These are phyloP conservation scores for Penicillium daleae DNA, from an alignment of 495 filamentous ascomycete genomes.

Conservation along the genomic window DNA sequence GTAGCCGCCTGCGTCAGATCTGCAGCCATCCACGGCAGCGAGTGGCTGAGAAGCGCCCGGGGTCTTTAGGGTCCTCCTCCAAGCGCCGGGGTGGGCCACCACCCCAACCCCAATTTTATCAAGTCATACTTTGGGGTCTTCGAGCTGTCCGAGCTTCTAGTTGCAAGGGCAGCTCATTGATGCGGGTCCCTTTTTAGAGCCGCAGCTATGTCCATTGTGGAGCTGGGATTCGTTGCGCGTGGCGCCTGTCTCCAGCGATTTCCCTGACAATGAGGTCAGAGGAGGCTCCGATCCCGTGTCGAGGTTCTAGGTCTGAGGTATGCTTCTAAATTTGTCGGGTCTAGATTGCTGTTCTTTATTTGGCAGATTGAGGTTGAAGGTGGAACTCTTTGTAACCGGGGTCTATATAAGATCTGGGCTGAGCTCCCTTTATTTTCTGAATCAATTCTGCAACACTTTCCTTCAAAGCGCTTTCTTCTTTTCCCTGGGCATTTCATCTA, in stretches of 20 bases:
- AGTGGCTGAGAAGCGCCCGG: constrained; percentile 37
- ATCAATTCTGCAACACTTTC: constrained; percentile 5
- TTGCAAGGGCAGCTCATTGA: constrained; percentile 12
- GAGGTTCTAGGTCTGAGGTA: constrained; percentile 18
- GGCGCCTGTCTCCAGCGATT: constrained; percentile 19
- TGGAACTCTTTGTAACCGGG: constrained; percentile 13
- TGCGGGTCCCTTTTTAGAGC: constrained; percentile 9
- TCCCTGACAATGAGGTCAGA: constrained; percentile 9
- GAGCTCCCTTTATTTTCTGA: not conserved
- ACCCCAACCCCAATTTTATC: not conserved
- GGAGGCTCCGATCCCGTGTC: constrained; percentile 3
- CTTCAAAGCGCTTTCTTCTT: not conserved
- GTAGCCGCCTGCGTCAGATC: constrained; percentile 36
- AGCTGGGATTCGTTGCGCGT: constrained; percentile 6
- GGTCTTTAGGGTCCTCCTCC: constrained; percentile 23
- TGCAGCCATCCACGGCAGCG: constrained; percentile 19
- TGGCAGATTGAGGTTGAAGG: not conserved
- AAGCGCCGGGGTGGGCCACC: constrained; percentile 39
- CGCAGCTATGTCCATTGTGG: constrained; percentile 1
- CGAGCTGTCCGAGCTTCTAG: constrained; percentile 7
- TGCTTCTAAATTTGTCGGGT: constrained; percentile 25
- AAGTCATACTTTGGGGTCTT: not conserved
- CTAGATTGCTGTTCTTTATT: constrained; percentile 17
- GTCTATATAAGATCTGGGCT: constrained; percentile 10
- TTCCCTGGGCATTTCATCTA: not conserved